Base-by-base conservation (phyloP, 2,329 filamentous ascomycete species). In the Calonectria pseudoreteaudii region DNA sequence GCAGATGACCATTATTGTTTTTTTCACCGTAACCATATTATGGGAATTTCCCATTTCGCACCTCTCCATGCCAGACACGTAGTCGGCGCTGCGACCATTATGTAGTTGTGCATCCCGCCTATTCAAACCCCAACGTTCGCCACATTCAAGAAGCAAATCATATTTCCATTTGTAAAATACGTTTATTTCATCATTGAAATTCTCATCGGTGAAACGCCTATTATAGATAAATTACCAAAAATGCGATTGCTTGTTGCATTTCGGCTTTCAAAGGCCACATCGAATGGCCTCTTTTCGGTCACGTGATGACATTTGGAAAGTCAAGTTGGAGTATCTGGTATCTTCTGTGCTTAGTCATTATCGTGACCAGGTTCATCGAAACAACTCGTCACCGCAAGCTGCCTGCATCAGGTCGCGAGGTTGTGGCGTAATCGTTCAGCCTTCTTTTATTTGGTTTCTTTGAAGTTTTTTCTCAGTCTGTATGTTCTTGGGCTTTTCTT, bases 381-480 rank as follows among this genome's bases (percentile, higher is more conserved):
- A 71, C 66, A 76, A 73, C 38, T 74, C 79, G 78, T 81, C 78
- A 81, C 70, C 75, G 52, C 53, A 67, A 72, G 78, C 68, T 81
- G 79, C 79, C 79, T 80, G 18, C 66, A 56, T 64, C 36, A 41
- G 58, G 34, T 34, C 52, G 71, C 72, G 67, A 70, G 18, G 52
- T 28, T 36, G n/a, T 38, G 13, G 31, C 65, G 62, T 60, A 64
- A 65, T 72, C 62, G 20, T 50, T 47, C 66, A 58, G 11, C 49
- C 65, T 14, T 36, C 34, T 62, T 38, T 10, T 49, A n/a, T n/a
- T 11, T 11, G 16, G 23, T 14, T 34, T 30, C 50, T 31, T 23
- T 58, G 18, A 14, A 30, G 28, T 30, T 13, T 26, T 50, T 30
- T 60, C 23, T 31, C 44, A n/a, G 16, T 67, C 38, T 31, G 34